phyloP scores from a whole-genome alignment of 1,284 basidiomycete genomes.

The Cryptococcus sp. region DNA sequence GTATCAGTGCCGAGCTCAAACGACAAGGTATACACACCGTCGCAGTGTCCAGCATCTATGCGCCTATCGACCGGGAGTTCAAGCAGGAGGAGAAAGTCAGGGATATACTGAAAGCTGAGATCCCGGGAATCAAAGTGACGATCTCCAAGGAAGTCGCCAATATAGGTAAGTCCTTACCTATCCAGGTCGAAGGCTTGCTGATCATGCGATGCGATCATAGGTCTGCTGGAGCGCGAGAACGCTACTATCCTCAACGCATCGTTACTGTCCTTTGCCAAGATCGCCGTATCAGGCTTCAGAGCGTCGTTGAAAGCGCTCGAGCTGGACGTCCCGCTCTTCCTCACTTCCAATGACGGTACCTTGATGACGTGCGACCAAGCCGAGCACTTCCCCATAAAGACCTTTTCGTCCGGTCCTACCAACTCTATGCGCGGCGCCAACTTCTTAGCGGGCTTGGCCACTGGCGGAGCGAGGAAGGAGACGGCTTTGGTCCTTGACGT shows the following conservation, averaged over 20 bases:
- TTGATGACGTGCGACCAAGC: conserved; percentile 60
- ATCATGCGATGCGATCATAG: conserved; percentile 23
- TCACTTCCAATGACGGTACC: conserved; percentile 65
- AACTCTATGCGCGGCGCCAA: conserved; percentile 66
- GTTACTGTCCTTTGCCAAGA: conserved; percentile 59
- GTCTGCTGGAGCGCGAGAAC: conserved; percentile 65
- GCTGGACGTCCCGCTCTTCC: conserved; percentile 60
- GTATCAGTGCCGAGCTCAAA: conserved; percentile 35
- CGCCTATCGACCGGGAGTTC: conserved; percentile 39
- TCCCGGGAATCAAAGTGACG: conserved; percentile 33
- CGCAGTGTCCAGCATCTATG: conserved; percentile 39
- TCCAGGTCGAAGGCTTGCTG: neutral
- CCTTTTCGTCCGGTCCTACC: conserved; percentile 64
- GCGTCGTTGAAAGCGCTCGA: conserved; percentile 57
- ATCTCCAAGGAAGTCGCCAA: conserved; percentile 43
- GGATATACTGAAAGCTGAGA: conserved; percentile 25
- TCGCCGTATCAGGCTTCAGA: conserved; percentile 60
- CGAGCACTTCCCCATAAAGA: conserved; percentile 63
- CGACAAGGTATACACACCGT: conserved; percentile 34
- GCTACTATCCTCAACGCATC: conserved; percentile 65
- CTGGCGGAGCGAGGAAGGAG: conserved; percentile 46
- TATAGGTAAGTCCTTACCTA: conserved; percentile 23
- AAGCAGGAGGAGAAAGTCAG: conserved; percentile 42
- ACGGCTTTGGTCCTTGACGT: conserved; percentile 62
- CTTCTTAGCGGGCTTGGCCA: conserved; percentile 57